A percentile compares a stretch with the other conserved stretches of the same genome.
Evolutionary conservation across 1,284 basidiomycete species (phyloP).

Genomic region (Tilletia setariae): DNA sequence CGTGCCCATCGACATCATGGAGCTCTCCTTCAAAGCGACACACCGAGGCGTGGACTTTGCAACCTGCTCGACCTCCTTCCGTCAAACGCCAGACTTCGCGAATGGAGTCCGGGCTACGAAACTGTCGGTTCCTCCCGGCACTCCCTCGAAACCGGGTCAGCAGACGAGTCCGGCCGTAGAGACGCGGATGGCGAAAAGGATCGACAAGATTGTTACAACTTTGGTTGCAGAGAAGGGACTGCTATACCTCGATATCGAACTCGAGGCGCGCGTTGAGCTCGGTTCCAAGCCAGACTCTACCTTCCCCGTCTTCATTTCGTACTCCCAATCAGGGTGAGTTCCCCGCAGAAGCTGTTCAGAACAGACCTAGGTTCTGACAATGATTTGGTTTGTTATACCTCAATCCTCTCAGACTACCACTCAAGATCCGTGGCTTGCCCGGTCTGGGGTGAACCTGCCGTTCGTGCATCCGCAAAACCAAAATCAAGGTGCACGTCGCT

Average conservation of each 20-base stretch:
- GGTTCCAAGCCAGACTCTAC: not conserved
- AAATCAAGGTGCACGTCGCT: too few species aligned
- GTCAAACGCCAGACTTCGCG: constrained; percentile 1
- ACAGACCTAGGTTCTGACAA: not conserved
- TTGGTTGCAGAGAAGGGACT: constrained; percentile 38
- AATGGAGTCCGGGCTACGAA: constrained; percentile 20
- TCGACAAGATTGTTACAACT: constrained; percentile 37
- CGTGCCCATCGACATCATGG: constrained; percentile 35
- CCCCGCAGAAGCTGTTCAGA: not conserved
- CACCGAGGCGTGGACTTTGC: constrained; percentile 40
- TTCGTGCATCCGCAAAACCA: too few species aligned
- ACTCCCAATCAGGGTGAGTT: constrained; percentile 8
- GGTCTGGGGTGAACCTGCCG: not conserved
- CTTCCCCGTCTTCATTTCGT: not conserved
- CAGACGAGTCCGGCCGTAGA: constrained; percentile 29
- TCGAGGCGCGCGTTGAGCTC: constrained; percentile 34
- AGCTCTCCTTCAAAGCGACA: constrained; percentile 36
- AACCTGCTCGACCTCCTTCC: constrained; percentile 26
- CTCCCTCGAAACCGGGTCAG: constrained; percentile 6
- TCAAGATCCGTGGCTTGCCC: constrained; percentile 7
- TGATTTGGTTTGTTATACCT: not conserved
- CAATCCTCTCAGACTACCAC: not conserved
- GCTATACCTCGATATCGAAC: constrained; percentile 39
- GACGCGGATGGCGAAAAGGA: constrained; percentile 29
- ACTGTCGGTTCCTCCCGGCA: constrained; percentile 32